phyloP scores from a whole-genome alignment of 305 asterid species.

The Fraxinus nigra region DNA sequence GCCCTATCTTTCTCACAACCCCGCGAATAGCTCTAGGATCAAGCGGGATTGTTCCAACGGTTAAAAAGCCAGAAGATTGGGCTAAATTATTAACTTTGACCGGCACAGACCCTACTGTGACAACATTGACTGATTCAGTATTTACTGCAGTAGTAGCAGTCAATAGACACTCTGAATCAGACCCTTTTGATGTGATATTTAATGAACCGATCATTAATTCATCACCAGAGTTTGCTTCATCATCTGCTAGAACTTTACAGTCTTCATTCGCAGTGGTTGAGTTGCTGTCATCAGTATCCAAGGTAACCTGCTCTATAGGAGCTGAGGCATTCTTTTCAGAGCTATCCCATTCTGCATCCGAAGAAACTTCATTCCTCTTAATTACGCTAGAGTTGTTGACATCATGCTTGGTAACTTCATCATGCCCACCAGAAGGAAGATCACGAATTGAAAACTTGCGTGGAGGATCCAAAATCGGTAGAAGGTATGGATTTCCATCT shows the following conservation, averaged over 20 bases:
- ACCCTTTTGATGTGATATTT: constrained; percentile 32
- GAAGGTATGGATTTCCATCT: constrained; percentile 48
- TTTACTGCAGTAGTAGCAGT: constrained; percentile 22
- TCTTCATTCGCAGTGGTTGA: neutral
- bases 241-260: constrained; percentile 24
- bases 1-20: constrained; percentile 16
- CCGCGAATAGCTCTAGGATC: constrained; percentile 56
- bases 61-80: constrained; percentile 50
- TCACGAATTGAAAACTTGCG: constrained; percentile 40
- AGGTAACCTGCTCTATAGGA: neutral
- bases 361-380: constrained; percentile 22
- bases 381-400: constrained; percentile 18
- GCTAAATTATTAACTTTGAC: constrained; percentile 43
- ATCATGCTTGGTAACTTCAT: constrained; percentile 21
- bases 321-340: neutral
- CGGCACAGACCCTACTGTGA: constrained; percentile 77
- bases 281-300: neutral
- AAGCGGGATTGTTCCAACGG: constrained; percentile 73
- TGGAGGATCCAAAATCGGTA: constrained; percentile 57
- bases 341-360: constrained; percentile 11
- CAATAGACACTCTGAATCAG: constrained; percentile 27
- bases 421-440: constrained; percentile 34
- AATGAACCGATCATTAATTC: constrained; percentile 44
- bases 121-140: constrained; percentile 39
- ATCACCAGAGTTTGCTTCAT: constrained; percentile 24